Evolutionary conservation across 75 land plant species (phyloP).

Genomic region (Sequoia sempervirens): DNA sequence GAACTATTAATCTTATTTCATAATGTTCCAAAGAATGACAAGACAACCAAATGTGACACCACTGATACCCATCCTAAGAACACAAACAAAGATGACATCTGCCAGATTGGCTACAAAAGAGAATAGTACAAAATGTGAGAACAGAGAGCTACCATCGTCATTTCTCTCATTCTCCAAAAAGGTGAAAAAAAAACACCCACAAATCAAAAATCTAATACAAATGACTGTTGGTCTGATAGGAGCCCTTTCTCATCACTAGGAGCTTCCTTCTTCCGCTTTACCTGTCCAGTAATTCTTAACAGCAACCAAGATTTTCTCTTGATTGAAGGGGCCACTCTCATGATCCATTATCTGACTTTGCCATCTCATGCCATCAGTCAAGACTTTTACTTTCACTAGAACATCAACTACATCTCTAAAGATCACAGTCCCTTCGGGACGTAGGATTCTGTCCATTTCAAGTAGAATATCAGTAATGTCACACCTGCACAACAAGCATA

Average conservation of each 20-base stretch:
- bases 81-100: not conserved
- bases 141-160: not conserved
- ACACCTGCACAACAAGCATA: not conserved
- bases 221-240: not conserved
- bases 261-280: not conserved
- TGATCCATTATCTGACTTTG: slow-evolving; percentile 72
- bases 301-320: slow-evolving; percentile 72
- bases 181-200: not conserved
- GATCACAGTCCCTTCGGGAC: slow-evolving; percentile 84
- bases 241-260: not conserved
- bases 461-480: slow-evolving; percentile 68
- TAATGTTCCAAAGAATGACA: not conserved
- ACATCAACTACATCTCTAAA: slow-evolving; percentile 78
- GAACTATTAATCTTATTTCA: not conserved
- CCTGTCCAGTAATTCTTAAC: slow-evolving; percentile 76
- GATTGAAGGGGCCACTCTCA: slow-evolving; percentile 68
- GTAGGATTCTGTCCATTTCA: slow-evolving; percentile 90
- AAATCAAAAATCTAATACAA: not conserved
- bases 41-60: not conserved
- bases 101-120: not conserved
- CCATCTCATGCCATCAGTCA: slow-evolving; percentile 69
- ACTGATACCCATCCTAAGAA: not conserved
- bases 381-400: slow-evolving; percentile 53
- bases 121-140: slow-evolving; percentile 6
- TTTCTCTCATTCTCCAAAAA: not conserved